These are phyloP conservation scores for Oryza officinalis DNA, from an alignment of 176 grass and related monocot genomes.

Conservation along the genomic window DNA sequence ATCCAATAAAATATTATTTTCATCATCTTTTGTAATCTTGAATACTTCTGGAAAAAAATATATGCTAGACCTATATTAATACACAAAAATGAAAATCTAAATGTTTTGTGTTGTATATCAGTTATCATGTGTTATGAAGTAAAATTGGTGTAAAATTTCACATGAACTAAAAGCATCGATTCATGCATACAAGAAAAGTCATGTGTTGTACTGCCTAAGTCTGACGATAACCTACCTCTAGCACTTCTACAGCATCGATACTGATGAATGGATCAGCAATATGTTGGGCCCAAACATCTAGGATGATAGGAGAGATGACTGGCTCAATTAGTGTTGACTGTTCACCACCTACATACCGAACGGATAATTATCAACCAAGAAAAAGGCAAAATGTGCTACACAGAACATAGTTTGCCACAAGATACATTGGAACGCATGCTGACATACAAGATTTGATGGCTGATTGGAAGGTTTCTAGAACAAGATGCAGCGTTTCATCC, in stretches of 20 bases:
- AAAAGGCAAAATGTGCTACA: background rate
- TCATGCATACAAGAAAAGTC: background rate
- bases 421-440: conserved; percentile 22
- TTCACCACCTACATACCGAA: conserved; percentile 58
- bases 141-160: background rate
- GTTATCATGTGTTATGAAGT: background rate
- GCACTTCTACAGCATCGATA: conserved; percentile 83
- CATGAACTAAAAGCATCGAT: background rate
- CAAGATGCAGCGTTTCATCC: conserved; percentile 94
- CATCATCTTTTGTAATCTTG: background rate
- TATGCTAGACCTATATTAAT: background rate
- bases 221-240: conserved; percentile 69
- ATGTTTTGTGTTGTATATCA: background rate
- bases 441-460: conserved; percentile 75
- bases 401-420: conserved; percentile 23
- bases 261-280: conserved; percentile 93
- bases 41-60: conserved; percentile 4
- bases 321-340: conserved; percentile 76
- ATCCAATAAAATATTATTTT: conserved; percentile 24
- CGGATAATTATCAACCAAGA: conserved; percentile 25
- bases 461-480: conserved; percentile 90
- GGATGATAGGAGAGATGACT: conserved; percentile 78
- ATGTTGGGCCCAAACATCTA: conserved; percentile 85
- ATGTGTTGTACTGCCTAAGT: background rate
- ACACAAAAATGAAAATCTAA: background rate